Conservation (phyloP, 495 filamentous ascomycete species). For the Delitschia confertaspora region DNA sequence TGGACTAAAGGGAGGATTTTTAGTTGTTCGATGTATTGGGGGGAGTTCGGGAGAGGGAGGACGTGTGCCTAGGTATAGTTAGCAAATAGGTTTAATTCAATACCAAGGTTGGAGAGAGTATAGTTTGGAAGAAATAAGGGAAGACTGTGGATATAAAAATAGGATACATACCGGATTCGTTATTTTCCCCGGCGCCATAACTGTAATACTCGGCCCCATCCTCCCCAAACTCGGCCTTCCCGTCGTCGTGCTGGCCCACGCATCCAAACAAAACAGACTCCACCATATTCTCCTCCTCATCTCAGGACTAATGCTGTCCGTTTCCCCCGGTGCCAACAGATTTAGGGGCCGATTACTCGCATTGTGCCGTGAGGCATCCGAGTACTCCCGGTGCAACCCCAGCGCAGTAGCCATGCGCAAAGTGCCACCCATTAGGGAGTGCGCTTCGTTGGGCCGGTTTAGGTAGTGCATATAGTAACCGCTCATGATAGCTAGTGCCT, state of each 20-base stretch:
- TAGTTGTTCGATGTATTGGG: conserved; percentile 42
- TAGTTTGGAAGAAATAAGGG: neutral
- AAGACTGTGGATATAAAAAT: neutral
- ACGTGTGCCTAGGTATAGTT: conserved; percentile 10
- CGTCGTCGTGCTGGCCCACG: conserved; percentile 67
- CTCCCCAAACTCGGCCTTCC: conserved; percentile 71
- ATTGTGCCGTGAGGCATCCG: conserved; percentile 35
- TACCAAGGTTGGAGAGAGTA: too few relatives aligned
- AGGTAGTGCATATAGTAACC: conserved; percentile 76
- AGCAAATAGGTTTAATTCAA: neutral
- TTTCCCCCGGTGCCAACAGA: conserved; percentile 16
- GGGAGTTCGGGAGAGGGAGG: conserved; percentile 8
- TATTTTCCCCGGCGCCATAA: conserved; percentile 51
- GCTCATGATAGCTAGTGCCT: conserved; percentile 61
- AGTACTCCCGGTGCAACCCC: conserved; percentile 66
- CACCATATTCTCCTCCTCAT: conserved; percentile 69
- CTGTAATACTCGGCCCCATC: conserved; percentile 64
- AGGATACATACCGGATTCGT: conserved; percentile 33
- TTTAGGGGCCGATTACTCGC: conserved; percentile 10
- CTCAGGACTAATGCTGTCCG: conserved; percentile 42
- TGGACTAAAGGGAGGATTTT: conserved; percentile 64
- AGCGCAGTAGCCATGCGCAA: conserved; percentile 63
- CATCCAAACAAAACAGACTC: conserved; percentile 71
- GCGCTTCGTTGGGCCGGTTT: conserved; percentile 69
- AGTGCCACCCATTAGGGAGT: conserved; percentile 55